Base-by-base conservation (phyloP, 2,329 filamentous ascomycete species). In the Pseudonectria foliicola region DNA sequence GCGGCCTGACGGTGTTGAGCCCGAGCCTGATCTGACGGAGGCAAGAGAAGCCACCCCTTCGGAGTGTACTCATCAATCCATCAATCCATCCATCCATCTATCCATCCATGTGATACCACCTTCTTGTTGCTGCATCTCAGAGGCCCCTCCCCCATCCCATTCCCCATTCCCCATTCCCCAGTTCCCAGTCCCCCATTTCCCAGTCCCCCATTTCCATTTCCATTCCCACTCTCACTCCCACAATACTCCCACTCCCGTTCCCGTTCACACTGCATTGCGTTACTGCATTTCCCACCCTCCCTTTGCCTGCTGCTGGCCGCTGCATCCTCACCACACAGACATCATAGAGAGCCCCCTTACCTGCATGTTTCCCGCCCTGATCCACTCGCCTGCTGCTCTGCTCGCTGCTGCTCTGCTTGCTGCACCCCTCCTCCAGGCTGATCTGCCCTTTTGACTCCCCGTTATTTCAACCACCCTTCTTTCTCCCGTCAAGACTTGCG, bases 311-410 rank as follows among this genome's bases (percentile, higher is more conserved):
- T 21, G 18, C 5, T 8, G 18, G 18, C 18, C 18, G 18, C 18
- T 21, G 18, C 18, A 21, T 21, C 5, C 5, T 21, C 18, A 21
- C n/a, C n/a, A n/a, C n/a, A n/a, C n/a, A n/a, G n/a, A n/a, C n/a
- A n/a, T n/a, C n/a, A n/a, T 55, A 52, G 56, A 52, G 48, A 40
- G 51, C 62, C 59, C 58, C 60, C 60, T 58, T 59, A 62, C 55
- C 56, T 67, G 63, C 64, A 65, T 66, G 57, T 63, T 56, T 59
- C 59, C 61, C 59, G 60, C 60, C 61, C 61, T 57, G 61, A 56
- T 63, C 65, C 61, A 64, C 64, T 59, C 61, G 54, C 33, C 18
- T 21, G 18, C 25, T 27, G 14, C 25, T 13, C 52, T 60, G 53
- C 45, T 47, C 57, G 54, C 49, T 49, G 48, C 50, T 53, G 46